Base-by-base conservation (phyloP, 2,329 filamentous ascomycete species). In the Verticillium dahliae region DNA sequence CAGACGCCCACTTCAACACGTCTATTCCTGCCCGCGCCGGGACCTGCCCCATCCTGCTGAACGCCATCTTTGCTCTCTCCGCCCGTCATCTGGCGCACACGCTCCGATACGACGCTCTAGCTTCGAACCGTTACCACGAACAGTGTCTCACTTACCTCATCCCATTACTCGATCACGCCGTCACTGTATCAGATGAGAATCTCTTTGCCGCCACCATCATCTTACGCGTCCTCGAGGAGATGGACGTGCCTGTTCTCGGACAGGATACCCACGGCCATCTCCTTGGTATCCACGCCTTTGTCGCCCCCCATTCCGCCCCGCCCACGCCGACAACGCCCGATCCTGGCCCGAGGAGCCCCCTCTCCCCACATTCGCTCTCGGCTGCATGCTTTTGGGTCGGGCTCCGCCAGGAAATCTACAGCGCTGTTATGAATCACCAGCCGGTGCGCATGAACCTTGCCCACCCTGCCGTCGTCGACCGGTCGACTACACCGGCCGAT, bases 321-420 rank as follows among this genome's bases (percentile, higher is more conserved):
- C 31, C 57, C 3, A 39, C 37, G 22, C 18, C 38, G 35, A 31
- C 57, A 39, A 31, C 38, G 13, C 56, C 56, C 35, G 22, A 39
- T n/a, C 35, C 56, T 10, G 38, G 38, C 6, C 57, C 57, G 5
- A 22, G 38, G 22, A 56, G 54, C 54, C 54, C 27, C 31, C 58
- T 72, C 72, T 58, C 70, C 57, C 74, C 72, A 60, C 68, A 65
- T 35, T 56, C 75, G 58, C 69, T 83, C 7, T 78, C 79, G 54
- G 81, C 83, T 1, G 82, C 83, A 0, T 81, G 82, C 4, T 86
- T 84, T 73, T 87, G 73, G 80, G 78, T 85, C 27, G 84, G 82
- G 0, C 73, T 87, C 22, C 77, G 84, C 15, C 84, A 86, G 67
- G 84, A 86, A 66, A 84, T 87, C 41, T 86, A 85, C 66, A 81